Conservation (phyloP, 495 filamentous ascomycete species). For the Usnea hakonensis region DNA sequence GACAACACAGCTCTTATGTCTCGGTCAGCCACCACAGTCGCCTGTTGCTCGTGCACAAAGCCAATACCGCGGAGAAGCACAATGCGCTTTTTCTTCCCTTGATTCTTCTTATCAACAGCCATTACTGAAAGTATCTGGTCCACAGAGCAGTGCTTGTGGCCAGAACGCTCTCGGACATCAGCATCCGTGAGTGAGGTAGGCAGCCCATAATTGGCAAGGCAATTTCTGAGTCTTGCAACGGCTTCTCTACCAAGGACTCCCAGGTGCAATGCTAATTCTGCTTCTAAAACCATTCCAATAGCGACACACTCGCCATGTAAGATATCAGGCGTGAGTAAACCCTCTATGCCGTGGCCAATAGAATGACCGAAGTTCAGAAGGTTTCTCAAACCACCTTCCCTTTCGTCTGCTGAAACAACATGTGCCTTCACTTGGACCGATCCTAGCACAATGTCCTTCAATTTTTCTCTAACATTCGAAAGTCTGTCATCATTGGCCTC, state of each 20-base stretch:
- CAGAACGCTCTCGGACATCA: constrained; percentile 75
- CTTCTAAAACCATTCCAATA: constrained; percentile 97
- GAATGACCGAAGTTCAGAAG: constrained; percentile 97
- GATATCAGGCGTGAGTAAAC: constrained; percentile 89
- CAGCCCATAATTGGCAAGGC: constrained; percentile 84
- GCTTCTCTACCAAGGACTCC: constrained; percentile 81
- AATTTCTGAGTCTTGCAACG: constrained; percentile 83
- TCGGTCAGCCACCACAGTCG: constrained; percentile 77
- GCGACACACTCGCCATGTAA: constrained; percentile 93
- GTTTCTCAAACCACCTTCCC: constrained; percentile 89
- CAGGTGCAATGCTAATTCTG: constrained; percentile 82
- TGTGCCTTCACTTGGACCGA: constrained; percentile 85
- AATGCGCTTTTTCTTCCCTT: constrained; percentile 90
- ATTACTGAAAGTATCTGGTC: constrained; percentile 83
- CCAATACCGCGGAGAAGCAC: constrained; percentile 93
- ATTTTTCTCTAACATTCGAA: constrained; percentile 58
- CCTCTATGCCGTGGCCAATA: constrained; percentile 94
- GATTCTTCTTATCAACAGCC: constrained; percentile 98
- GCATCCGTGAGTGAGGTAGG: constrained; percentile 81
- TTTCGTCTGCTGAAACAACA: constrained; percentile 88
- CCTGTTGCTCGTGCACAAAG: constrained; percentile 73
- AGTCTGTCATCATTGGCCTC: constrained; percentile 51
- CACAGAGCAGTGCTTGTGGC: constrained; percentile 83
- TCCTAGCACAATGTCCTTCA: constrained; percentile 82
- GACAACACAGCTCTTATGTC: constrained; percentile 80